Evolutionary conservation across 1,139 yeast species (phyloP).

Genomic region (Candida tetrigidarum): DNA sequence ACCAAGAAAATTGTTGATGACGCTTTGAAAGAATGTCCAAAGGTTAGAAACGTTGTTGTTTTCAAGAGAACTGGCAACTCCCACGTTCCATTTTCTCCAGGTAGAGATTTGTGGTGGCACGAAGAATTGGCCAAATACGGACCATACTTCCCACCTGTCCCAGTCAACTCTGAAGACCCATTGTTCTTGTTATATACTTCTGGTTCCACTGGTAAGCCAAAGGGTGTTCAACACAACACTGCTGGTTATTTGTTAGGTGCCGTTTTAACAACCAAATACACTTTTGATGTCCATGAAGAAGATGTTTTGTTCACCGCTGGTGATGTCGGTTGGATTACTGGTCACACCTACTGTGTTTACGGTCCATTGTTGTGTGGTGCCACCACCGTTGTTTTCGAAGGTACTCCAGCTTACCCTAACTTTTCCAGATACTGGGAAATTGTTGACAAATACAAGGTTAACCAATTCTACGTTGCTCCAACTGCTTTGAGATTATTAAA

Average conservation of each 20-base stretch:
- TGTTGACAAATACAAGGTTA: constrained; percentile 75
- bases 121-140: constrained; percentile 72
- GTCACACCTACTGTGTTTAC: constrained; percentile 82
- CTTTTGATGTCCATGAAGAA: constrained; percentile 74
- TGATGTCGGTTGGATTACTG: constrained; percentile 90
- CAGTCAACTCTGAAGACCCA: constrained; percentile 64
- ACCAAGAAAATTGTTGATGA: constrained; percentile 85
- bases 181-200: constrained; percentile 67
- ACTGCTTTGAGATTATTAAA: constrained; percentile 84
- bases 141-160: constrained; percentile 62
- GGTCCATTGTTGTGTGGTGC: constrained; percentile 83
- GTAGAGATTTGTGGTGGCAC: constrained; percentile 84
- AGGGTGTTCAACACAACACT: constrained; percentile 74
- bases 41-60: constrained; percentile 70
- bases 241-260: constrained; percentile 84
- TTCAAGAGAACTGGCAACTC: constrained; percentile 73
- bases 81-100: constrained; percentile 62
- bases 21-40: constrained; percentile 71
- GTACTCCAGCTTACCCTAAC: constrained; percentile 85
- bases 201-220: constrained; percentile 73
- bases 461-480: constrained; percentile 89
- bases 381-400: constrained; percentile 82
- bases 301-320: constrained; percentile 84
- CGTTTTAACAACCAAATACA: constrained; percentile 67
- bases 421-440: constrained; percentile 85